Percentiles rank a stretch among this genome's conserved stretches.
phyloP scores from a whole-genome alignment of 1,284 basidiomycete species.

The Moesziomyces antarcticus region DNA sequence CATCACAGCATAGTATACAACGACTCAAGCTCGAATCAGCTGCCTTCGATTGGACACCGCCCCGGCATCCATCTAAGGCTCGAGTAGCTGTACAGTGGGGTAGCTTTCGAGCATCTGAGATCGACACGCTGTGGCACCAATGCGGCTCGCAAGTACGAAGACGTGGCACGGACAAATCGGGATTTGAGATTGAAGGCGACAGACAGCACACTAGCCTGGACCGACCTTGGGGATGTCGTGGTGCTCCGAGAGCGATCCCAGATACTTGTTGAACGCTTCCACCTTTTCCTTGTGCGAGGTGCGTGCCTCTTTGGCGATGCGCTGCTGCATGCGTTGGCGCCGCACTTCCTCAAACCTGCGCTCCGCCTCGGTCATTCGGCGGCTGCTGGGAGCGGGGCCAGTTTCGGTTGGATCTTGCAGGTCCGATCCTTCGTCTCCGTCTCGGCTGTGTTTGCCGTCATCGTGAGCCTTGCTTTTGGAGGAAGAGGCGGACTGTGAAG shows the following conservation, averaged over 20 bases:
- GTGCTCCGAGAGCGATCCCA: constrained; percentile 89
- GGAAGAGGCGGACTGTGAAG: constrained; percentile 14
- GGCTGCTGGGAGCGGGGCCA: constrained; percentile 63
- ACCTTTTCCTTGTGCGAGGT: constrained; percentile 97
- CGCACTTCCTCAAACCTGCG: constrained; percentile 87
- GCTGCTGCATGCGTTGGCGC: constrained; percentile 80
- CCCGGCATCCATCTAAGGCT: neutral
- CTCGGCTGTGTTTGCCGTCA: neutral
- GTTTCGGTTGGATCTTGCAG: constrained; percentile 69
- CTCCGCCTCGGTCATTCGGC: constrained; percentile 87
- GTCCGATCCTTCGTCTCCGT: neutral
- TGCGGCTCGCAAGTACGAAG: too few species aligned
- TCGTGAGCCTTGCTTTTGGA: constrained; percentile 11
- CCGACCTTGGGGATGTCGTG: constrained; percentile 89
- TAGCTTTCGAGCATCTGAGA: too few species aligned
- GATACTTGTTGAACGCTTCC: constrained; percentile 81
- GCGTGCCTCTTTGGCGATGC: constrained; percentile 81
- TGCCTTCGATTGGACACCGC: too few species aligned
- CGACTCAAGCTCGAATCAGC: too few species aligned
- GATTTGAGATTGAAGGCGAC: too few species aligned
- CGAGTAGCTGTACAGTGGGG: neutral
- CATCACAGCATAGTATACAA: too few species aligned
- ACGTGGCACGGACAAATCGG: too few species aligned
- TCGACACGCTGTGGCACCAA: neutral
- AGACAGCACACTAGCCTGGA: constrained; percentile 25